Evolutionary conservation across 805 yeast genomes (phyloP), one percentile per base, ranked within the genome.

Genomic region (Diddensiella santjacobensis): DNA sequence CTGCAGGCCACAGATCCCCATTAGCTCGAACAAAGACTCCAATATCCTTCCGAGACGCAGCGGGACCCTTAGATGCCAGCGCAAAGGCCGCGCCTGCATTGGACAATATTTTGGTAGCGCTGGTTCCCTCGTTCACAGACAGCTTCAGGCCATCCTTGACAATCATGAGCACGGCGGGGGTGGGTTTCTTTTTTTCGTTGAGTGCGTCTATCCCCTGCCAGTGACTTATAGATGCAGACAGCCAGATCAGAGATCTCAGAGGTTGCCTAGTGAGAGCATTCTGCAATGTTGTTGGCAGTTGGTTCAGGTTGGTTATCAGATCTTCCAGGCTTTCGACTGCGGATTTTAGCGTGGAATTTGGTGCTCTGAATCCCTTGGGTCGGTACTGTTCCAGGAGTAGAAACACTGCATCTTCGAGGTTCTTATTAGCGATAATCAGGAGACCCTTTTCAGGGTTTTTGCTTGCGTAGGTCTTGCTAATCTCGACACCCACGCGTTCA

Each of bases 401-500:
- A 64, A 89, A 86, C 2, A 89, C 76, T 8, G 78, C 73, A 15
- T 77, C 75, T 29, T 75, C 78, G 33, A 89, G 69, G 0, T 72
- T 71, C 11, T 81, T 78, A 33, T 73, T 69, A 42, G 74, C 74
- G 33, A 90, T 71, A 50, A 85, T 63, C 19, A 71, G 64, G 48
- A 89, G 65, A 0, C 93, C 96, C 51, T 78, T 73, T 0, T 72
- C 64, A 0, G 90, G 86, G 57, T 82, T 73, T 4, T 68, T 60
- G 4, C 89, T 79, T n/a, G 66, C 65, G n/a, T 91, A 68, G 35
- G 84, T 84, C 64, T 93, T 93, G 40, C 75, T 81, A 42, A 90
- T 65, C 61, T 93, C 99, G 3, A 79, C 81, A 2, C 96, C 97
- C 15, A 93, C 80, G 54, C 99, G 74, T 64, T 93, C 99, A 45